Evolutionary conservation across 2,329 filamentous ascomycete genomes (phyloP), one percentile per base, ranked within the genome.

Genomic region (Beauveria asiatica): DNA sequence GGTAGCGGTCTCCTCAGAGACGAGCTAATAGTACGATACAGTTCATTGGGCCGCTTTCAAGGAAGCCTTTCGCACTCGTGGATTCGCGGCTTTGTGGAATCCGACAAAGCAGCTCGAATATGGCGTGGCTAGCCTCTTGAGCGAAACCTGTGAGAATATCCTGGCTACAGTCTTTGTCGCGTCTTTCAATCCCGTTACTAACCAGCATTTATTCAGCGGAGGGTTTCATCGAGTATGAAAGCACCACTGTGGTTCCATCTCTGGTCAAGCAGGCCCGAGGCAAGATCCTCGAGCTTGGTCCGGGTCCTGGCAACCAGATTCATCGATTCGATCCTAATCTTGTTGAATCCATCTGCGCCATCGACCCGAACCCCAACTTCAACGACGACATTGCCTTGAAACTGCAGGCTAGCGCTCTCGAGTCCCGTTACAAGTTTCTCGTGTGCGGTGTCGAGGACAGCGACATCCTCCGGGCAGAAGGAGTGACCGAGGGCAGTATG

Each of bases 231-330:
- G 23, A 53, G 42, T 59, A 59, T 30, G 57, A 59, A 21, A 53
- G 49, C 49, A 59, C 57, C 8, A 59, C 57, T 21, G 57, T 59
- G 8, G 57, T 59, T 11, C 57, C 57, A 8, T 59, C 49, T 2
- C 57, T 59, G 1, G 48, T 59, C 21, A 46, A 52, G 30, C 45
- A 50, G 30, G 13, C 48, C 23, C 17, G 41, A n/a, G 61, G 61
- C 58, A 39, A 57, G 11, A 67, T 78, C 48, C 71, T 79, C 39
- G 77, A 79, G 60, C 69, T 78, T 1, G 76, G 76, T 19, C 75
- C 76, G 1, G 76, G 75, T 5, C 64, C 71, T 30, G 77, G 76
- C 41, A 78, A 75, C 62, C 76, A 78, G 62, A 71, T 78, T 17
- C 69, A 70, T 23, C 70, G 72, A 19, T 78, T 70, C 61, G 67